Conservation (phyloP, 1,284 basidiomycete species). For the Austroboletus niveus region DNA sequence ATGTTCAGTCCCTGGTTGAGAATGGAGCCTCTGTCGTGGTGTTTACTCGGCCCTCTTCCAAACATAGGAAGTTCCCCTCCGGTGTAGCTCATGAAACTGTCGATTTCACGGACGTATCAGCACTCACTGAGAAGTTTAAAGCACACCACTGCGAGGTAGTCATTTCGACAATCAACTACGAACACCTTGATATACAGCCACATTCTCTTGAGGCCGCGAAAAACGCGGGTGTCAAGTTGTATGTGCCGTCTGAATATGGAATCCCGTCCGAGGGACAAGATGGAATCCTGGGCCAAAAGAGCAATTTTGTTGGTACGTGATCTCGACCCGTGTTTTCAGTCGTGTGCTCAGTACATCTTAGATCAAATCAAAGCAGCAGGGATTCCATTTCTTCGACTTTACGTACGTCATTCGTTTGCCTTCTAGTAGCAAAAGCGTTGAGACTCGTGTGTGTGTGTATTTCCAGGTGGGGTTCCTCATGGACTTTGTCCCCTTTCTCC, state of each 20-base stretch:
- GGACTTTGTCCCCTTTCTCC: conserved; percentile 18
- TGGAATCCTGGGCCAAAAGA: conserved; percentile 16
- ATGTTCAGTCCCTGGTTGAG: conserved; percentile 10
- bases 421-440: background rate
- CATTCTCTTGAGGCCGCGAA: conserved; percentile 30
- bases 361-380: conserved; percentile 23
- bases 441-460: background rate
- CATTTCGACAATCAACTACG: conserved; percentile 27
- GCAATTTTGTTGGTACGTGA: conserved; percentile 15
- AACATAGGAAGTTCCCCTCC: conserved; percentile 8
- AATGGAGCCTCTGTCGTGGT: conserved; percentile 13
- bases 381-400: conserved; percentile 28
- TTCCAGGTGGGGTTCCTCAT: conserved; percentile 17
- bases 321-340: background rate
- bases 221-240: conserved; percentile 31
- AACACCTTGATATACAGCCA: conserved; percentile 24
- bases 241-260: conserved; percentile 37
- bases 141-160: conserved; percentile 29
- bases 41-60: conserved; percentile 14
- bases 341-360: background rate
- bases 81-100: conserved; percentile 23
- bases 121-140: conserved; percentile 26
- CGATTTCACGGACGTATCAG: conserved; percentile 25
- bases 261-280: conserved; percentile 20
- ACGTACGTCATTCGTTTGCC: conserved; percentile 17